Evolutionary conservation across 2,329 filamentous ascomycete genomes (phyloP).

Genomic region (Hypoxylon sp.): DNA sequence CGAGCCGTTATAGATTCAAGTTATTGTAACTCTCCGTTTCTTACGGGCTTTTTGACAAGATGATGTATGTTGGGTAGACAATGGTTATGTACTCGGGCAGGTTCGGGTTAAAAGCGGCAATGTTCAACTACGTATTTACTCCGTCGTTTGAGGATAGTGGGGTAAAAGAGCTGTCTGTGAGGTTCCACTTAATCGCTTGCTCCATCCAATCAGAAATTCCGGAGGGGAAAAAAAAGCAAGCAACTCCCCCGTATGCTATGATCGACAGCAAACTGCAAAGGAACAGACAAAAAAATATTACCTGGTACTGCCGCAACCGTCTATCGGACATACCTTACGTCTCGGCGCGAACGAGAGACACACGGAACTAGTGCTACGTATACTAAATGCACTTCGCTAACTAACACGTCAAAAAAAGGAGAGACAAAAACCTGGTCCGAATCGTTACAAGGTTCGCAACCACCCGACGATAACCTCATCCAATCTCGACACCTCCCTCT

Average conservation of each 20-base stretch:
- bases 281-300: slow-evolving; percentile 12
- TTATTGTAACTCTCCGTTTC: background rate
- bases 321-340: slow-evolving; percentile 17
- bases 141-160: slow-evolving; percentile 11
- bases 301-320: slow-evolving; percentile 13
- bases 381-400: background rate
- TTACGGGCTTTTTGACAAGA: slow-evolving; percentile 1
- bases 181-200: slow-evolving; percentile 34
- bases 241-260: slow-evolving; percentile 28
- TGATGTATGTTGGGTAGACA: background rate
- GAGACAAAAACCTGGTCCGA: slow-evolving; percentile 27
- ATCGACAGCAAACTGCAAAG: slow-evolving; percentile 34
- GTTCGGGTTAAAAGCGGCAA: slow-evolving; percentile 23
- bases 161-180: slow-evolving; percentile 6
- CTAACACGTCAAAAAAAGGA: slow-evolving; percentile 4
- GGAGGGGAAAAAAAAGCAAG: slow-evolving; percentile 29
- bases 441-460: slow-evolving; percentile 30
- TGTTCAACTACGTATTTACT: background rate
- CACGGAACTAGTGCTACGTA: slow-evolving; percentile 15
- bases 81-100: background rate
- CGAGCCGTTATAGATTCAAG: background rate
- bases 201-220: slow-evolving; percentile 21
- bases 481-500: slow-evolving; percentile 38
- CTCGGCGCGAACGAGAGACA: slow-evolving; percentile 14
- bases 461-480: slow-evolving; percentile 41